These are phyloP conservation scores for Paramecium sonneborni DNA, from an alignment of 73 alveolate species.

Conservation along the genomic window DNA sequence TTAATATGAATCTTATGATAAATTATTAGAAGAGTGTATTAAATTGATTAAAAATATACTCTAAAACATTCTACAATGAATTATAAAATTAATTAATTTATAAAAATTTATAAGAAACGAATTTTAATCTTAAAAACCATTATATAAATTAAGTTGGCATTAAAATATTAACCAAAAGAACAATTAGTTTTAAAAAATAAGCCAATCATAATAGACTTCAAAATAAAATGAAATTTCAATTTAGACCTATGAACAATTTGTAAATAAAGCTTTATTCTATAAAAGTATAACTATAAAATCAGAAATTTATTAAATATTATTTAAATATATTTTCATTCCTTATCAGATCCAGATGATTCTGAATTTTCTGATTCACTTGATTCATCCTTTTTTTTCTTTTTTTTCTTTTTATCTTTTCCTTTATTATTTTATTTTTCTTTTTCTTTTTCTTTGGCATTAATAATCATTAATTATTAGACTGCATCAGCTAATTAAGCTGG, in stretches of 20 bases:
- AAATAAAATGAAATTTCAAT: no score
- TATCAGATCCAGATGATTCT: not conserved
- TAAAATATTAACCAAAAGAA: slow-evolving; percentile 2
- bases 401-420: not conserved
- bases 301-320: not conserved
- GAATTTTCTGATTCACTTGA: not conserved
- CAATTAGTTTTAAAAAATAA: not conserved
- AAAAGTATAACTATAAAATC: not conserved
- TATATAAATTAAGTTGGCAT: not conserved
- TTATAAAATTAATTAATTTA: not conserved
- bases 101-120: no score
- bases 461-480: not conserved
- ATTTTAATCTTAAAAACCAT: slow-evolving; percentile 23
- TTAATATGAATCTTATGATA: not conserved
- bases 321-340: not conserved
- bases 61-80: not conserved
- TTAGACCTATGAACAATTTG: no score
- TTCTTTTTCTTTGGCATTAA: not conserved
- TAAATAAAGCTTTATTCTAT: no score
- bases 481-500: not conserved
- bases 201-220: no score
- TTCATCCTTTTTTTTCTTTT: not conserved
- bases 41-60: not conserved
- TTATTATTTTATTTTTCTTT: not conserved
- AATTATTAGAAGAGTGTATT: not conserved